These are phyloP conservation scores for Clarireedia homoeocarpa DNA, from an alignment of 2,329 filamentous ascomycete species.

Conservation along the genomic window DNA sequence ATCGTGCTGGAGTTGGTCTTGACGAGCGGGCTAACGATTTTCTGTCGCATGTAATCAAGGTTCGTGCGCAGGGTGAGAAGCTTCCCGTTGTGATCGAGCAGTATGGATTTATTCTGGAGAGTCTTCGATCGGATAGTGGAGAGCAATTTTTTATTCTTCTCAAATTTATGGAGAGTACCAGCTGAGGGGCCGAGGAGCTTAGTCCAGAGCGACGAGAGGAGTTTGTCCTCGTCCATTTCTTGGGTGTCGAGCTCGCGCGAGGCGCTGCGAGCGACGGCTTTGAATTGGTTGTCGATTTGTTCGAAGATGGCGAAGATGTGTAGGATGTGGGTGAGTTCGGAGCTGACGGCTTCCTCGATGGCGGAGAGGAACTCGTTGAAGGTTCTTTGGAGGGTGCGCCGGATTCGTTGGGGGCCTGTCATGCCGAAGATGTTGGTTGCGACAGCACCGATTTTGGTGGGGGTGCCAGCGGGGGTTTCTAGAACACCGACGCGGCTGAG, in stretches of 20 bases:
- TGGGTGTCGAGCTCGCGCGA: constrained; percentile 76
- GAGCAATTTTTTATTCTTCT: constrained; percentile 78
- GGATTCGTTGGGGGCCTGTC: constrained; percentile 73
- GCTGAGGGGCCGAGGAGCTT: constrained; percentile 72
- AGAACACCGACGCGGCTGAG: constrained; percentile 58
- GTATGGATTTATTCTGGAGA: constrained; percentile 76
- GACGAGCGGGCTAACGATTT: constrained; percentile 78
- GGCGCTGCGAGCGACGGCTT: constrained; percentile 78
- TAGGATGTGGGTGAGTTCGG: constrained; percentile 72
- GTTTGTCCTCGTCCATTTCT: constrained; percentile 71
- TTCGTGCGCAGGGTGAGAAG: constrained; percentile 79
- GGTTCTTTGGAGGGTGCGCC: constrained; percentile 72
- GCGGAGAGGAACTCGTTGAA: constrained; percentile 83
- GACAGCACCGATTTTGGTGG: constrained; percentile 61
- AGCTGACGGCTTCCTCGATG: constrained; percentile 81
- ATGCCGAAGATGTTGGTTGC: constrained; percentile 70
- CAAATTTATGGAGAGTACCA: constrained; percentile 74
- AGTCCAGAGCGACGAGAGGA: constrained; percentile 80
- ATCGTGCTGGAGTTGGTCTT: constrained; percentile 60
- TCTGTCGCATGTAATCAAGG: constrained; percentile 74
- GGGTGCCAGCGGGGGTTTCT: constrained; percentile 45
- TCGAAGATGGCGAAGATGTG: constrained; percentile 86
- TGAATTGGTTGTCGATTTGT: constrained; percentile 81
- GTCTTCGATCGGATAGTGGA: constrained; percentile 74
- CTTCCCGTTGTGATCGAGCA: constrained; percentile 80